Percentiles rank a stretch among this genome's conserved stretches.
phyloP scores from a whole-genome alignment of 306 rosid genomes.

The Malus orientalis region DNA sequence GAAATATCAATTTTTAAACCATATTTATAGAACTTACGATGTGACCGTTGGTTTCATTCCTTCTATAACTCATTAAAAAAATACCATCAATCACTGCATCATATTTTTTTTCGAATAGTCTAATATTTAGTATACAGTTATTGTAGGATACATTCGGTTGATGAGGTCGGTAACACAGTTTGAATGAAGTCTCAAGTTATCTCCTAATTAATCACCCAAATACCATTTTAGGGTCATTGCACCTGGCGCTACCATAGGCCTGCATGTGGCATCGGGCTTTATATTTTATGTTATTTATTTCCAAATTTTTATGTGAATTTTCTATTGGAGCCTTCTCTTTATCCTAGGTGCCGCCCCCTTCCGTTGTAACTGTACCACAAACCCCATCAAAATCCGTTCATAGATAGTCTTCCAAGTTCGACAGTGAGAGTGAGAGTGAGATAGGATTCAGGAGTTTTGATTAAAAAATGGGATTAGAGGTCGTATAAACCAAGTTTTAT shows the following conservation, averaged over 20 bases:
- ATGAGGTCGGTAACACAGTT: constrained; percentile 29
- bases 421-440: neutral
- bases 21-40: no score
- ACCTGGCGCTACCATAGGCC: constrained; percentile 43
- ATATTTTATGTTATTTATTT: neutral
- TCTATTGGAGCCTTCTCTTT: constrained; percentile 12
- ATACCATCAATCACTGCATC: no score
- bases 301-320: neutral
- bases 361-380: constrained; percentile 21
- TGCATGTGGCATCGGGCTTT: constrained; percentile 43
- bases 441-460: neutral
- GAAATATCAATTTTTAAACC: no score
- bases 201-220: constrained; percentile 15
- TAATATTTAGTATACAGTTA: neutral
- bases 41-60: no score
- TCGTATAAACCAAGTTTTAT: constrained; percentile 1
- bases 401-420: constrained; percentile 16
- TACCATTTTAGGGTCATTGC: constrained; percentile 39
- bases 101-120: no score
- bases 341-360: constrained; percentile 59
- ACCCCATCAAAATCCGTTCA: constrained; percentile 22
- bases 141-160: constrained; percentile 20
- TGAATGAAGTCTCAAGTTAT: constrained; percentile 19
- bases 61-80: no score
- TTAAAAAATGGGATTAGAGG: neutral